Base-by-base conservation (phyloP, 2,329 filamentous ascomycete species). In the Biscogniauxia sp. region DNA sequence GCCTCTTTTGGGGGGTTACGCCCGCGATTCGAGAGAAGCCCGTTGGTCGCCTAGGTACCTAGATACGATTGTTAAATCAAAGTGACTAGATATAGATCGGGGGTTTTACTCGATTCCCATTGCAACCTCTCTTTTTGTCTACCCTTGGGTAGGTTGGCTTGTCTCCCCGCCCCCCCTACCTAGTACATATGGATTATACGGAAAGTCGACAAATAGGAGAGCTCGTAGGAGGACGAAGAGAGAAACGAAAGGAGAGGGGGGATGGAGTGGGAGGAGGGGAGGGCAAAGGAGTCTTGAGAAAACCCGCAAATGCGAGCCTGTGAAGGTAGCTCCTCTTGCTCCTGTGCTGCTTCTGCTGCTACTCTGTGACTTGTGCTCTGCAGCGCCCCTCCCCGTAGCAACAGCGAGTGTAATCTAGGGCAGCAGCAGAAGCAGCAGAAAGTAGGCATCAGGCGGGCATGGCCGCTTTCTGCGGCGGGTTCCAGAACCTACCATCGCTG, bases 21-120 rank as follows among this genome's bases (percentile, higher is more conserved):
- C 59, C 65, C 64, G 64, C 53, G 62, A 60, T 63, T 64, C 11
- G 9, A 64, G 56, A 62, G 64, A 61, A 57, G 53, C 19, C 9
- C 26, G 55, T 59, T 49, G 50, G 17, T 23, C 19, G 51, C 17
- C 11, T 13, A n/a, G 37, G 13, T n/a, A 2, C 37, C 37, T 45
- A 45, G 37, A n/a, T n/a, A 45, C 37, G 37, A 2, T 45, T 15
- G 11, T 45, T 17, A 45, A 45, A 45, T 45, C 13, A 45, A 45
- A 60, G 50, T 51, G 57, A 28, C 1, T 6, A n/a, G 19, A 55
- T 37, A 45, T 54, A 11, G 49, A 25, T 54, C 51, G 64, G 62
- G 62, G 64, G 57, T 57, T 23, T 61, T 56, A 63, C 64, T 65
- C 64, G 61, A 54, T 28, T 64, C 63, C 62, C 59, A 66, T 60